These are phyloP conservation scores for Ailanthus altissimus DNA, from an alignment of 345 rosid genomes.

Conservation along the genomic window DNA sequence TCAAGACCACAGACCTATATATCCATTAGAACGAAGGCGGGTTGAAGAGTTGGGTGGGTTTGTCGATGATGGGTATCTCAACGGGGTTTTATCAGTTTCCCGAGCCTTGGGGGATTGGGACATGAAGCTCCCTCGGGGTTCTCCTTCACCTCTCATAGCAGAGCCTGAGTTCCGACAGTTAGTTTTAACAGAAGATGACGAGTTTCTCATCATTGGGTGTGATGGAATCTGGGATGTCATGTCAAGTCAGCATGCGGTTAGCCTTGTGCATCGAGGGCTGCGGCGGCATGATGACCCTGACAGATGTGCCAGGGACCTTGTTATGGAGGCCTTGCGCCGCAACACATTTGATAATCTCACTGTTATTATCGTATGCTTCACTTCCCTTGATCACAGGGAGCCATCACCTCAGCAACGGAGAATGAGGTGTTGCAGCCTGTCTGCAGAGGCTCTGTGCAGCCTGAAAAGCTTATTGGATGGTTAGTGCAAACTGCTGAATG, in stretches of 20 bases:
- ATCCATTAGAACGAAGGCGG: slow-evolving; percentile 58
- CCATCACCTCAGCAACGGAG: slow-evolving; percentile 41
- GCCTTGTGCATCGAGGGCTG: slow-evolving; percentile 58
- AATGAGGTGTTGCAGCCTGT: slow-evolving; percentile 56
- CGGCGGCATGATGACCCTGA: slow-evolving; percentile 67
- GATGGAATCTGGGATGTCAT: slow-evolving; percentile 95
- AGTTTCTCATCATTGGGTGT: slow-evolving; percentile 84
- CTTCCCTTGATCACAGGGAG: slow-evolving; percentile 44
- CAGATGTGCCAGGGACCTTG: slow-evolving; percentile 76
- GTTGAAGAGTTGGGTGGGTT: slow-evolving; percentile 74
- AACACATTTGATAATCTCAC: slow-evolving; percentile 78
- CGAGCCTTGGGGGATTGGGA: slow-evolving; percentile 97
- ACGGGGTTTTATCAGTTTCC: slow-evolving; percentile 71
- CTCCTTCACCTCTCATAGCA: slow-evolving; percentile 71
- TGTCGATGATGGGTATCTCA: slow-evolving; percentile 71
- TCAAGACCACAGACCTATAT: slow-evolving; percentile 74
- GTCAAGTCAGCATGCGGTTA: slow-evolving; percentile 86
- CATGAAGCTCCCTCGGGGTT: slow-evolving; percentile 61
- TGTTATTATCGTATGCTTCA: slow-evolving; percentile 68
- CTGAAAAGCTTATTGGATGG: slow-evolving; percentile 59
- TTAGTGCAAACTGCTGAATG: slow-evolving; percentile 33
- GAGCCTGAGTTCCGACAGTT: slow-evolving; percentile 73
- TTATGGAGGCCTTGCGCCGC: slow-evolving; percentile 64
- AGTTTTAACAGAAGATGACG: slow-evolving; percentile 73
- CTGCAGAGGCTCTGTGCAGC: slow-evolving; percentile 69